Evolutionary conservation across 2,329 filamentous ascomycete genomes (phyloP).

Genomic region (Cladobotryum protrusum): DNA sequence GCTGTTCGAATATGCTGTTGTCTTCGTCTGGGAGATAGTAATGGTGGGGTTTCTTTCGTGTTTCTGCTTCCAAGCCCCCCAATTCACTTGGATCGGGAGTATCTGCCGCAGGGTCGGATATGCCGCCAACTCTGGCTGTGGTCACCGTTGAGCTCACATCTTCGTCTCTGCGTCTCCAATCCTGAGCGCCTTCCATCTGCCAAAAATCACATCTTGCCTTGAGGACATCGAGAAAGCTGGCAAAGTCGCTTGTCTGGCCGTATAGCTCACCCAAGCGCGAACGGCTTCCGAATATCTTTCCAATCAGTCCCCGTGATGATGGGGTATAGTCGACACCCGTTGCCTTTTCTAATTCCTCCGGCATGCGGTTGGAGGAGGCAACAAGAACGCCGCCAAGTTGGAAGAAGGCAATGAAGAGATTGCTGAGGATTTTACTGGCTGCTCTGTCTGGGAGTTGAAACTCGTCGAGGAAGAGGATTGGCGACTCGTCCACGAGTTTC

Average conservation of each 20-base stretch:
- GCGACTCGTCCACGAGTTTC: slow-evolving; percentile 67
- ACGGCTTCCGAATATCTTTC: slow-evolving; percentile 40
- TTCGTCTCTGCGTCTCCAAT: slow-evolving; percentile 59
- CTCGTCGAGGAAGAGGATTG: slow-evolving; percentile 75
- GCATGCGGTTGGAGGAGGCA: slow-evolving; percentile 77
- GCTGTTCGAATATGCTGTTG: slow-evolving; percentile 23
- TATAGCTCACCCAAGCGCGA: slow-evolving; percentile 43
- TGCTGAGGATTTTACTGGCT: slow-evolving; percentile 71
- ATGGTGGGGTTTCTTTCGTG: slow-evolving; percentile 22
- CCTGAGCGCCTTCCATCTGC: slow-evolving; percentile 71
- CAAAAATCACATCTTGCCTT: slow-evolving; percentile 75
- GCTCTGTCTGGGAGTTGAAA: slow-evolving; percentile 77
- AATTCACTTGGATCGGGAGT: too few relatives aligned
- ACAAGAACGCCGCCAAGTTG: slow-evolving; percentile 75
- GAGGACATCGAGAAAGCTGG: slow-evolving; percentile 67
- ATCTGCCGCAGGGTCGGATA: too few relatives aligned
- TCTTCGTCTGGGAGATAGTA: slow-evolving; percentile 25
- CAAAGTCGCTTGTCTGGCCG: slow-evolving; percentile 64
- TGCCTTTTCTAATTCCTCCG: slow-evolving; percentile 72
- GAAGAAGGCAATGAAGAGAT: slow-evolving; percentile 73
- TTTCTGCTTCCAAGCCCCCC: slow-evolving; percentile 8
- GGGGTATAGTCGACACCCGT: slow-evolving; percentile 62
- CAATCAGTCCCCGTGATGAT: slow-evolving; percentile 45
- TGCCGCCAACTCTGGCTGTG: background rate
- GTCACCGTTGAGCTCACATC: slow-evolving; percentile 7